Conservation (phyloP, 768 basidiomycete genomes). For the Kondoa malvinella region DNA sequence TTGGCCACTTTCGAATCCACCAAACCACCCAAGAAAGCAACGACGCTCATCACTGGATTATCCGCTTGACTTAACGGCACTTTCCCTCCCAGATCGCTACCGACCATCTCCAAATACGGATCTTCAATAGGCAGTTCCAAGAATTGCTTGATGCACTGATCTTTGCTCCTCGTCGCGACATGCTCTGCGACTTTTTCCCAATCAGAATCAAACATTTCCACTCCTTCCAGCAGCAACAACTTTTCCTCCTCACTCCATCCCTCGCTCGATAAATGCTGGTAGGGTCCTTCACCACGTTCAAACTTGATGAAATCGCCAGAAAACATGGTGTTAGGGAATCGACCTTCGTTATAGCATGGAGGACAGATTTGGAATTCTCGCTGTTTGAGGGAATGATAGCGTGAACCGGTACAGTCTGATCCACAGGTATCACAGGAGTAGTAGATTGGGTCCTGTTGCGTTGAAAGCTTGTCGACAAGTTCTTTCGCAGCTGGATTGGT, state of each 20-base stretch:
- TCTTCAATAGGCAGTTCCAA: conserved; percentile 93
- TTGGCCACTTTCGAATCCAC: conserved; percentile 78
- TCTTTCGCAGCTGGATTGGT: conserved; percentile 10
- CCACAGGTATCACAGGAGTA: conserved; percentile 80
- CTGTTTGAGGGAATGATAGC: conserved; percentile 75
- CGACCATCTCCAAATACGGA: conserved; percentile 58
- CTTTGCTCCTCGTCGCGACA: conserved; percentile 73
- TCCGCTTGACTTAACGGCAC: conserved; percentile 87
- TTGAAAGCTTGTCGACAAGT: conserved; percentile 1
- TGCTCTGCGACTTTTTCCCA: conserved; percentile 87
- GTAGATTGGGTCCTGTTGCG: conserved; percentile 44
- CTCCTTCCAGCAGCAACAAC: conserved; percentile 72
- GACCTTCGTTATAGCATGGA: conserved; percentile 84
- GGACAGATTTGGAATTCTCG: conserved; percentile 68
- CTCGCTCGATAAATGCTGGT: conserved; percentile 30
- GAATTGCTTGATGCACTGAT: conserved; percentile 92
- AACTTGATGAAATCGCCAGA: conserved; percentile 73
- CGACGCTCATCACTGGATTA: conserved; percentile 97
- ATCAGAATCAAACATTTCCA: conserved; percentile 97
- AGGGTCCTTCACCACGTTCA: conserved; percentile 15
- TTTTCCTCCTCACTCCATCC: conserved; percentile 84
- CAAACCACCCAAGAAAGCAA: conserved; percentile 75
- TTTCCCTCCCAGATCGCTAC: conserved; percentile 30
- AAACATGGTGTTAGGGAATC: conserved; percentile 91
- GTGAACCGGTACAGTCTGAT: conserved; percentile 56